A percentile compares a stretch with the other conserved stretches of the same genome.
These are phyloP conservation scores for Hibiscus trionum DNA, from an alignment of 345 rosid species.

Conservation along the genomic window DNA sequence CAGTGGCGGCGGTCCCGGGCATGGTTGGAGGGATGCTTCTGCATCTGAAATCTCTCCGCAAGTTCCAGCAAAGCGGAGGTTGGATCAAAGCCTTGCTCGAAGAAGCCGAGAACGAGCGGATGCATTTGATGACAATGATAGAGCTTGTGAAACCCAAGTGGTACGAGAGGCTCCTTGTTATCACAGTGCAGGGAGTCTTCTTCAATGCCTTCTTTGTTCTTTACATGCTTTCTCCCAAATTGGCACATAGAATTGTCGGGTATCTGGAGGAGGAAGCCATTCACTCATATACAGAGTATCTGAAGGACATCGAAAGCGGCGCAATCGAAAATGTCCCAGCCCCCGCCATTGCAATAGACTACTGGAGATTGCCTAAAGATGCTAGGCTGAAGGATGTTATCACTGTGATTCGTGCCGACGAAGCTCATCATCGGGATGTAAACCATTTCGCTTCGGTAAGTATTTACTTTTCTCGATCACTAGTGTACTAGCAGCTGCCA, in stretches of 20 bases:
- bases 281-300: slow-evolving; percentile 72
- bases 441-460: slow-evolving; percentile 84
- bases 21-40: slow-evolving; percentile 89
- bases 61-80: slow-evolving; percentile 73
- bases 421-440: slow-evolving; percentile 83
- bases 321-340: slow-evolving; percentile 57
- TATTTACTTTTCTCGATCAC: not conserved
- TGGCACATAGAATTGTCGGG: slow-evolving; percentile 72
- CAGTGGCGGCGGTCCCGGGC: slow-evolving; percentile 82
- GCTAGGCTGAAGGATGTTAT: slow-evolving; percentile 64
- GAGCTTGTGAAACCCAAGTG: slow-evolving; percentile 72
- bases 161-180: slow-evolving; percentile 69
- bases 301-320: slow-evolving; percentile 55
- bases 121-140: slow-evolving; percentile 93
- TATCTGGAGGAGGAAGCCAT: slow-evolving; percentile 86
- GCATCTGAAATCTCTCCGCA: slow-evolving; percentile 63
- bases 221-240: slow-evolving; percentile 53
- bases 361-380: slow-evolving; percentile 71
- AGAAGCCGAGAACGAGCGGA: slow-evolving; percentile 86
- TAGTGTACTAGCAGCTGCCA: no score
- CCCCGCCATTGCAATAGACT: slow-evolving; percentile 73
- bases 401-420: slow-evolving; percentile 74
- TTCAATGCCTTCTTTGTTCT: slow-evolving; percentile 62
- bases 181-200: slow-evolving; percentile 68
- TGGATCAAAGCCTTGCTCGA: slow-evolving; percentile 85